Evolutionary conservation across 2,329 filamentous ascomycete genomes (phyloP), one percentile per base, ranked within the genome.

Genomic region (Cytospora piceae): DNA sequence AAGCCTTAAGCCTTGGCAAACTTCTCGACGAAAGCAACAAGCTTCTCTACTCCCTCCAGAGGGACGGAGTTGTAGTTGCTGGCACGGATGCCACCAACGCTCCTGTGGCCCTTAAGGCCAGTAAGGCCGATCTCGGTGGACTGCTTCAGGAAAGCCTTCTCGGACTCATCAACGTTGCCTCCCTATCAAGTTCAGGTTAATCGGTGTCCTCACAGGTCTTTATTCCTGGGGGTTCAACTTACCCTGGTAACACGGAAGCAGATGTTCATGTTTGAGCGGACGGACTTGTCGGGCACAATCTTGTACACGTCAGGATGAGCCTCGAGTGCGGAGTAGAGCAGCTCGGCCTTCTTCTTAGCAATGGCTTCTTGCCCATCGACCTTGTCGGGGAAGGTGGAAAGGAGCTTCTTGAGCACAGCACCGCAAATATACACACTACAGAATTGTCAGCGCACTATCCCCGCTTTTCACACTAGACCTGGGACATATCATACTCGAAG

Each of bases 251-350:
- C 84, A 20, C 93, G 83, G 83, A 97, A 97, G 83, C 93, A 97
- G 66, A 98, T 91, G 78, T 98, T 98, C 91, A 98, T 97, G 63
- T 93, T 83, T 72, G 92, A 96, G 64, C 94, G 90, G 3, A 85
- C 90, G 27, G 81, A 81, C 78, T 90, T 91, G 71, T 90, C 85
- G 0, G 93, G 92, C 0, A 97, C 88, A 37, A 97, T 77, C 66
- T 81, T 83, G 80, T 96, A 98, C n/a, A 90, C 79, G 0, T 88
- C 80, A 0, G 91, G 85, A 71, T 91, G 82, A 54, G 85, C 86
- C 71, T 97, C 94, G 9, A 98, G 83, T 0, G 88, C 88, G 1
- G 77, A 81, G 74, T 99, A 98, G 62, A 98, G 87, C 37, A 91
- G 75, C 20, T 85, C 72, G 0, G 94, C 90, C 80, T 98, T 98